These are phyloP conservation scores for Claviceps africana DNA, from an alignment of 2,329 filamentous ascomycete species.

Conservation along the genomic window DNA sequence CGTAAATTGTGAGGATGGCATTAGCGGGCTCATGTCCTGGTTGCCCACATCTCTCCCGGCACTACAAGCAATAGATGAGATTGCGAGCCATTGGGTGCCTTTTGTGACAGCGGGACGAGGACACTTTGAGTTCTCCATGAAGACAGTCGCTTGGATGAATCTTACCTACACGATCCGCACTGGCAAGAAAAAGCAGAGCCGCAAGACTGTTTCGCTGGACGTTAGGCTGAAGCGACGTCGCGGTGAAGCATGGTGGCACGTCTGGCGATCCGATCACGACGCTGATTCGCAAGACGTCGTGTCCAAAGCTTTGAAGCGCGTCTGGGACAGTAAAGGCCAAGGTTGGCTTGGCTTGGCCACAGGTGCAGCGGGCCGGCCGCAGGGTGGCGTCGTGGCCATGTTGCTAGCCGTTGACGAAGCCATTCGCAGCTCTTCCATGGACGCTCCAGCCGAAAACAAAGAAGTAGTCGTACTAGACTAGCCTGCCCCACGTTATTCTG, in stretches of 20 bases:
- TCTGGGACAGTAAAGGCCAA: conserved; percentile 31
- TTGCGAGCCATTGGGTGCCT: conserved; percentile 41
- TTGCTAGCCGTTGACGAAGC: conserved; percentile 33
- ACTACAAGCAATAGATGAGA: conserved; percentile 43
- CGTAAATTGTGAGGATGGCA: conserved; percentile 41
- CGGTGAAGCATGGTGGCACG: conserved; percentile 37
- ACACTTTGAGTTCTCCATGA: conserved; percentile 35
- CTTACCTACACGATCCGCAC: conserved; percentile 35
- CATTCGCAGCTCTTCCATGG: conserved; percentile 20
- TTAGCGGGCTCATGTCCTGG: conserved; percentile 36
- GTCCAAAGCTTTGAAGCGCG: conserved; percentile 24
- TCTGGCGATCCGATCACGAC: conserved; percentile 22
- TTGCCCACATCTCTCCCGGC: conserved; percentile 50
- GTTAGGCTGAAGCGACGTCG: conserved; percentile 35
- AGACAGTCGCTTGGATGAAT: conserved; percentile 42
- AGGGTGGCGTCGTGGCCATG: conserved; percentile 29
- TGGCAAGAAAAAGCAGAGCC: conserved; percentile 9
- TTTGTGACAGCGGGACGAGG: conserved; percentile 29
- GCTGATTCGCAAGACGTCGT: conserved; percentile 19
- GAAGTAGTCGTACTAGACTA: conserved; percentile 9
- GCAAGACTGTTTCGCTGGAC: conserved; percentile 32
- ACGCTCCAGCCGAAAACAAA: background rate
- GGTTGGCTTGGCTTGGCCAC: conserved; percentile 34
- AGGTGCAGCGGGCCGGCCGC: conserved; percentile 30
- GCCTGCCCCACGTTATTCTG: background rate